Conservation (phyloP, 2,329 filamentous ascomycete species). For the Colletotrichum phormii region DNA sequence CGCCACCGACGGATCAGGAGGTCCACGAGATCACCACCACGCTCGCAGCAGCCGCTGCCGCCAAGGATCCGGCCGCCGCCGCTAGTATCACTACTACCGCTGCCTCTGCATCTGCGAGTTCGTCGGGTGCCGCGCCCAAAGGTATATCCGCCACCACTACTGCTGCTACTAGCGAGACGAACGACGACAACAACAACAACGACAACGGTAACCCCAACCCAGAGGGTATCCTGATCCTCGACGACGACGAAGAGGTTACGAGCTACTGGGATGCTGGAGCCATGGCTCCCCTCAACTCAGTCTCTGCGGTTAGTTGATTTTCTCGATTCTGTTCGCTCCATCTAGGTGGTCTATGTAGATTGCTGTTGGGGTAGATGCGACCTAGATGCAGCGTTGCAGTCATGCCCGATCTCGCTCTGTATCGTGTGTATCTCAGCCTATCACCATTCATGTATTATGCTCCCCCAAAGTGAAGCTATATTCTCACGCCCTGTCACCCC, state of each 20-base stretch:
- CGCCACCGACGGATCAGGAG: slow-evolving; percentile 35
- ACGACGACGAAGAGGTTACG: slow-evolving; percentile 50
- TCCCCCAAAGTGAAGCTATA: slow-evolving; percentile 8
- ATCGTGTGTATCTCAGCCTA: neutral
- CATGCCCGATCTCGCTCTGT: neutral
- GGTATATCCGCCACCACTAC: slow-evolving; percentile 25
- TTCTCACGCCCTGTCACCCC: slow-evolving; percentile 8
- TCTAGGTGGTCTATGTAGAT: neutral
- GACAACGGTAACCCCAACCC: neutral
- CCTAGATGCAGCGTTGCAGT: slow-evolving; percentile 5
- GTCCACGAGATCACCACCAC: slow-evolving; percentile 36
- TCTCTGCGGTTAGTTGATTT: slow-evolving; percentile 62
- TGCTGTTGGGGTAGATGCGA: slow-evolving; percentile 2
- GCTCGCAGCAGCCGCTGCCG: slow-evolving; percentile 35
- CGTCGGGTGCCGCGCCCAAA: slow-evolving; percentile 13
- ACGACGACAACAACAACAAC: slow-evolving; percentile 36
- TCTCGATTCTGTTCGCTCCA: neutral
- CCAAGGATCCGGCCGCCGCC: slow-evolving; percentile 29
- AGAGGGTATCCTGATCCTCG: slow-evolving; percentile 18
- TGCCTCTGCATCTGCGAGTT: slow-evolving; percentile 11
- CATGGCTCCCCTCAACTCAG: slow-evolving; percentile 67
- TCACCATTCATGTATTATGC: neutral
- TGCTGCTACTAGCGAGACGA: slow-evolving; percentile 23
- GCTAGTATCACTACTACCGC: slow-evolving; percentile 14
- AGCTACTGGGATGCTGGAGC: slow-evolving; percentile 68